A percentile compares a stretch with the other conserved stretches of the same genome.
Conservation (phyloP, 192 early-diverging fungal species). For the Coemansia sp. region DNA sequence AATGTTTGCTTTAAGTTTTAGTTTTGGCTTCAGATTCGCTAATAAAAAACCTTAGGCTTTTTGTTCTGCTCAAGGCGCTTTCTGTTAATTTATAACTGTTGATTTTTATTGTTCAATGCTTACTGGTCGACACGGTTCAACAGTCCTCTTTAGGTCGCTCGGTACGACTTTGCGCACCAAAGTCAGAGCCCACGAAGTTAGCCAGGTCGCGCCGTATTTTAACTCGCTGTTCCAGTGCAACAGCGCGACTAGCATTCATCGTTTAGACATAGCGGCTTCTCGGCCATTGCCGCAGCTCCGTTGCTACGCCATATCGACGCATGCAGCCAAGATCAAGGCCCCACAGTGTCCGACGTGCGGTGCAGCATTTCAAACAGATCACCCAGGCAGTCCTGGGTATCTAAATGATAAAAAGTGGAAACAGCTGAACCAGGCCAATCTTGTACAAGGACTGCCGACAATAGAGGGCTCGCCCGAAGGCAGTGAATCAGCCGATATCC, state of each 20-base stretch:
- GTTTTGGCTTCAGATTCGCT: too few relatives aligned
- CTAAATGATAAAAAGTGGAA: constrained; percentile 45
- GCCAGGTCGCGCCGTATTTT: not conserved
- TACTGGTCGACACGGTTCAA: not conserved
- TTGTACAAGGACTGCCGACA: constrained; percentile 23
- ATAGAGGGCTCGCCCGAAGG: not conserved
- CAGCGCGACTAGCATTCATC: not conserved
- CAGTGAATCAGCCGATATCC: not conserved
- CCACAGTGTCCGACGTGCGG: constrained; percentile 68
- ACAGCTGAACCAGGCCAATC: constrained; percentile 50
- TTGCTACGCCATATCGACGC: constrained; percentile 17
- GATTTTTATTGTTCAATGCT: not conserved
- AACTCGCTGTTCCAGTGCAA: not conserved
- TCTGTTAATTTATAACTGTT: not conserved
- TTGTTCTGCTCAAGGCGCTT: too few relatives aligned
- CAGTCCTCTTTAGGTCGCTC: not conserved
- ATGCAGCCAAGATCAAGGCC: constrained; percentile 31
- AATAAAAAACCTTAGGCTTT: too few relatives aligned
- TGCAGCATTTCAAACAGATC: constrained; percentile 60
- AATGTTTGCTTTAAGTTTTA: not conserved
- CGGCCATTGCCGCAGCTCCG: not conserved
- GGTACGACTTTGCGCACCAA: not conserved
- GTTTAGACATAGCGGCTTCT: not conserved
- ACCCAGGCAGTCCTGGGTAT: constrained; percentile 55
- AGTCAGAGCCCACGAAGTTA: not conserved